phyloP scores from a whole-genome alignment of 495 filamentous ascomycete genomes.

The Usnea hakonensis region DNA sequence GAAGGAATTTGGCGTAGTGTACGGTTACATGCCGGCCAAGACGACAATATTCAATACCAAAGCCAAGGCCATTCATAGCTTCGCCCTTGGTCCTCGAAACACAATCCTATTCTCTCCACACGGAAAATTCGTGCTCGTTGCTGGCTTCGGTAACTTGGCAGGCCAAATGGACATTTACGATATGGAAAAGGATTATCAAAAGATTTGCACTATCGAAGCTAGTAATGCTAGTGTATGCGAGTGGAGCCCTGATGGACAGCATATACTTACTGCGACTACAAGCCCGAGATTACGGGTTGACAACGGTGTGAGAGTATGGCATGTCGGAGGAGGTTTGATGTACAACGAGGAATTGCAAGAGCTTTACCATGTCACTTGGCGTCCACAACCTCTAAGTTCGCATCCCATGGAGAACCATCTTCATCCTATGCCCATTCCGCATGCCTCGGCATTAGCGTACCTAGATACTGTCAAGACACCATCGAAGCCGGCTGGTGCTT shows the following conservation, averaged over 20 bases:
- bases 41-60: slow-evolving; percentile 91
- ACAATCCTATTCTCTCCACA: slow-evolving; percentile 93
- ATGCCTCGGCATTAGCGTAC: slow-evolving; percentile 75
- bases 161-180: slow-evolving; percentile 98
- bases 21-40: slow-evolving; percentile 97
- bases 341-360: slow-evolving; percentile 92
- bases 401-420: slow-evolving; percentile 61
- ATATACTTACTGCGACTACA: slow-evolving; percentile 92
- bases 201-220: slow-evolving; percentile 89
- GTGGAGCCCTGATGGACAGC: slow-evolving; percentile 93
- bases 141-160: slow-evolving; percentile 93
- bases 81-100: slow-evolving; percentile 81
- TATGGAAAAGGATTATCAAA: slow-evolving; percentile 79
- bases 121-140: slow-evolving; percentile 84
- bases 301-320: slow-evolving; percentile 93
- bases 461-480: slow-evolving; percentile 82
- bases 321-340: slow-evolving; percentile 82
- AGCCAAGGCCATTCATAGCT: slow-evolving; percentile 69
- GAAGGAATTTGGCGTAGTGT: slow-evolving; percentile 93
- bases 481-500: slow-evolving; percentile 89
- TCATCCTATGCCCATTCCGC: slow-evolving; percentile 68
- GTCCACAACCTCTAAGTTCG: slow-evolving; percentile 56
- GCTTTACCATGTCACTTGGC: slow-evolving; percentile 87
- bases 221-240: slow-evolving; percentile 91
- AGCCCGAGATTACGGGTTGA: slow-evolving; percentile 91